phyloP scores from a whole-genome alignment of 768 basidiomycete species.

The Vararia minispora region DNA sequence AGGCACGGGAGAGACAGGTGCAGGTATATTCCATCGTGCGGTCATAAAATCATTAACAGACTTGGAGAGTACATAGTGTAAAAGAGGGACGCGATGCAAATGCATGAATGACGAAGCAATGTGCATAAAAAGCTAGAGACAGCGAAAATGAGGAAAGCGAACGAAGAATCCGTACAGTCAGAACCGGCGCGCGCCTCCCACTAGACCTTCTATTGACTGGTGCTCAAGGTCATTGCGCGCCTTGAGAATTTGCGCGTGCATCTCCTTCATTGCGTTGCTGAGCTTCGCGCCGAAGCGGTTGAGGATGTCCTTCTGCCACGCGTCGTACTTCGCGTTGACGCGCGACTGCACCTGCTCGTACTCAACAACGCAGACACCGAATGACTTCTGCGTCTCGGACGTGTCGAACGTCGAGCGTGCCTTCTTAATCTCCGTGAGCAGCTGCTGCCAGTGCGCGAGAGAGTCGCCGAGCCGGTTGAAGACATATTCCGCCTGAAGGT shows the following conservation, averaged over 20 bases:
- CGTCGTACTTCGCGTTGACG: slow-evolving; percentile 97
- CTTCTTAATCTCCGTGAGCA: slow-evolving; percentile 94
- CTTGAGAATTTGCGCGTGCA: slow-evolving; percentile 87
- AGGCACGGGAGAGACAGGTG: no score
- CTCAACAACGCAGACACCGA: slow-evolving; percentile 90
- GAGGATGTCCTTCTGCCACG: slow-evolving; percentile 95
- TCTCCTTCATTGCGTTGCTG: slow-evolving; percentile 94
- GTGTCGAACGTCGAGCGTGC: slow-evolving; percentile 95
- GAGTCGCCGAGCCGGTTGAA: slow-evolving; percentile 94
- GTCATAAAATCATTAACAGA: slow-evolving; percentile 11
- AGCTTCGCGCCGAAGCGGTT: slow-evolving; percentile 88
- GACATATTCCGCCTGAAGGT: slow-evolving; percentile 93
- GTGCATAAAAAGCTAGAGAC: background rate
- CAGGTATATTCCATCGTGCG: no score
- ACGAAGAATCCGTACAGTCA: slow-evolving; percentile 17
- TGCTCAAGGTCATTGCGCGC: slow-evolving; percentile 93
- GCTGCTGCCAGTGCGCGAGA: slow-evolving; percentile 88
- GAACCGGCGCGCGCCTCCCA: slow-evolving; percentile 47
- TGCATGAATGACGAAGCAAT: no score
- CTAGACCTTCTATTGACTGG: slow-evolving; percentile 88
- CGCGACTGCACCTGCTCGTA: slow-evolving; percentile 97
- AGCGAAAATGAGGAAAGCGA: background rate
- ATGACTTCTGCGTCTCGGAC: slow-evolving; percentile 82
- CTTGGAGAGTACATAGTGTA: slow-evolving; percentile 11
- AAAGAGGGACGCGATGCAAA: no score